Percentiles rank a stretch among this genome's conserved stretches.
These are phyloP conservation scores for Saksenaea oblongispora DNA, from an alignment of 371 early-diverging fungal genomes.

Conservation along the genomic window DNA sequence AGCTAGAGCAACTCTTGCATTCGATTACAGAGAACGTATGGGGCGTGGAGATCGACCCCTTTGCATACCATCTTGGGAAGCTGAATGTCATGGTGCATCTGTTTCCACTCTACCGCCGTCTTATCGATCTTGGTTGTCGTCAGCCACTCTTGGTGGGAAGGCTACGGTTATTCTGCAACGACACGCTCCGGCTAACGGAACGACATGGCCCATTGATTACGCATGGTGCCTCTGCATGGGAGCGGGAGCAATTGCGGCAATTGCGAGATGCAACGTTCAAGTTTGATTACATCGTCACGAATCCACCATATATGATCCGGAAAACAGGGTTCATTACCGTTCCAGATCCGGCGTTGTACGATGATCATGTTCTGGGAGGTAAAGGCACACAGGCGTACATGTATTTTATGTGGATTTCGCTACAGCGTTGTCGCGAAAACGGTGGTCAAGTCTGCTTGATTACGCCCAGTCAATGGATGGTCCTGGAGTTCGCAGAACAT, in stretches of 20 bases:
- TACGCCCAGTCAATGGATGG: conserved; percentile 68
- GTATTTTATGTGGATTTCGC: conserved; percentile 51
- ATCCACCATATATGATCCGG: conserved; percentile 72
- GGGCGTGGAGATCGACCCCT: conserved; percentile 67
- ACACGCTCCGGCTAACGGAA: conserved; percentile 47
- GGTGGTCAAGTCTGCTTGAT: conserved; percentile 45
- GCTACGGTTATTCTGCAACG: conserved; percentile 58
- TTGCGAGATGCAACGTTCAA: conserved; percentile 52
- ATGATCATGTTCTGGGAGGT: conserved; percentile 50
- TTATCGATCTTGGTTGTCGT: conserved; percentile 18
- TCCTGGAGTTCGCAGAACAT: conserved; percentile 61
- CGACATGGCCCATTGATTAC: neutral
- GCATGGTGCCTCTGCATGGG: conserved; percentile 29
- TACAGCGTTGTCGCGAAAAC: conserved; percentile 40
- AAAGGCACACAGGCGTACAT: conserved; percentile 45
- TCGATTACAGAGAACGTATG: conserved; percentile 47
- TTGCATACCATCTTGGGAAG: conserved; percentile 50
- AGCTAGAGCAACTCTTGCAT: neutral
- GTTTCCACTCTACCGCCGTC: conserved; percentile 39
- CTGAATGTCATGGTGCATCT: conserved; percentile 43
- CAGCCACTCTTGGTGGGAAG: conserved; percentile 24
- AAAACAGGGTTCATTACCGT: conserved; percentile 62
- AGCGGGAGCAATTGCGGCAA: conserved; percentile 33
- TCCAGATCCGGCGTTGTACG: conserved; percentile 58
- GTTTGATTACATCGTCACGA: conserved; percentile 64